These are phyloP conservation scores for Nowakowskiella sp. DNA, from an alignment of 192 early-diverging fungal species.

Conservation along the genomic window DNA sequence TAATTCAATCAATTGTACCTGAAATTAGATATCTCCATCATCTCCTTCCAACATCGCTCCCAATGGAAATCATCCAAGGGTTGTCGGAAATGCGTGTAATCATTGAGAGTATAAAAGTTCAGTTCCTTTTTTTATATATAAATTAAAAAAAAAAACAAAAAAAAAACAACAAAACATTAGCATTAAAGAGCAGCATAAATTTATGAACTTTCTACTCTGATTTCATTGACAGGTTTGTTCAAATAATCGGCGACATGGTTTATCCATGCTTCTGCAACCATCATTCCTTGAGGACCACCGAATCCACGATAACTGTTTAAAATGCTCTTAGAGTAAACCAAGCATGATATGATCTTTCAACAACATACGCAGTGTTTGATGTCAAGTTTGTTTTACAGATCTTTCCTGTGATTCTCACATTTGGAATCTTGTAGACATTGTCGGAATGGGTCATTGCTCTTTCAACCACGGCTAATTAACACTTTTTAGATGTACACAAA, in stretches of 20 bases:
- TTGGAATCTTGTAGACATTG: constrained; percentile 72
- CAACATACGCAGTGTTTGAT: constrained; percentile 64
- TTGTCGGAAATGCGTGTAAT: constrained; percentile 67
- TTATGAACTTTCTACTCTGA: no score
- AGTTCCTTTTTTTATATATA: constrained; percentile 18
- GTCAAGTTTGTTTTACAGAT: constrained; percentile 76
- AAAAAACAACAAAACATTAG: constrained; percentile 7
- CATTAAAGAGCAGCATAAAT: constrained; percentile 4
- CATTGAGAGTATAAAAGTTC: constrained; percentile 64
- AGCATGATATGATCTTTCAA: neutral
- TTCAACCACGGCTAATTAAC: constrained; percentile 66
- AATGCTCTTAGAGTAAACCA: neutral
- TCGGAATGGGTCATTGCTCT: constrained; percentile 67
- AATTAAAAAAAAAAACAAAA: neutral
- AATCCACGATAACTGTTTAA: constrained; percentile 60
- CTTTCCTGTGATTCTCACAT: constrained; percentile 54
- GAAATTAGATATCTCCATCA: constrained; percentile 46
- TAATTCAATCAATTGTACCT: constrained; percentile 8
- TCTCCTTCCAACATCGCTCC: constrained; percentile 59
- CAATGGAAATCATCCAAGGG: constrained; percentile 64
- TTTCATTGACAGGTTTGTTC: constrained; percentile 45
- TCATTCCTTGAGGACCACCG: constrained; percentile 79
- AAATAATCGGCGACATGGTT: constrained; percentile 69
- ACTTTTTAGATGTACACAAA: constrained; percentile 54
- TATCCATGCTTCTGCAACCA: constrained; percentile 70